phyloP scores from a whole-genome alignment of 768 basidiomycete genomes.

The Albatrellus ellisii region DNA sequence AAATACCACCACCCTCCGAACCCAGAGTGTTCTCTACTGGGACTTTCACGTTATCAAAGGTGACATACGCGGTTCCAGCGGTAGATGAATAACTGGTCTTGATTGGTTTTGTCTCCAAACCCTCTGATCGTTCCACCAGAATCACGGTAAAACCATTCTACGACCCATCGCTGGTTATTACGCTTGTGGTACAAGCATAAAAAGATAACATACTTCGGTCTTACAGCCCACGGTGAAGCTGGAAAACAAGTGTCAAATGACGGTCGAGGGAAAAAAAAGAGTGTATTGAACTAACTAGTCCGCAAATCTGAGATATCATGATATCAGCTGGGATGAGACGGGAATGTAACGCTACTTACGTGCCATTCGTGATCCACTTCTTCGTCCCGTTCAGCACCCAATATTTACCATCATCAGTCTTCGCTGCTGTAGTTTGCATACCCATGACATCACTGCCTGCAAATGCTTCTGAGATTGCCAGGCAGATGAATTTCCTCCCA shows the following conservation, averaged over 20 bases:
- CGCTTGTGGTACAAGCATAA: neutral
- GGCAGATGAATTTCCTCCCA: conserved; percentile 73
- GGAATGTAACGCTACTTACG: conserved; percentile 20
- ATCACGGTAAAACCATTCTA: conserved; percentile 69
- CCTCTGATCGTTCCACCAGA: conserved; percentile 69
- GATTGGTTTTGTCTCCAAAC: conserved; percentile 75
- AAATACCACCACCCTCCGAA: conserved; percentile 59
- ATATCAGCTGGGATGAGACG: neutral
- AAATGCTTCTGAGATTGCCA: conserved; percentile 84
- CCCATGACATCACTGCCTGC: conserved; percentile 81
- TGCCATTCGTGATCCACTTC: conserved; percentile 82
- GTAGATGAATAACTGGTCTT: conserved; percentile 83
- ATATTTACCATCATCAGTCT: conserved; percentile 70
- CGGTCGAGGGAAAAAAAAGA: neutral
- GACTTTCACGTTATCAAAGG: conserved; percentile 75
- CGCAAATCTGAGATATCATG: conserved; percentile 23
- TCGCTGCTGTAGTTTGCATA: conserved; percentile 62
- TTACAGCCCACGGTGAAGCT: conserved; percentile 66
- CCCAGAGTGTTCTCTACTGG: conserved; percentile 84
- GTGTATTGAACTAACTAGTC: conserved; percentile 17
- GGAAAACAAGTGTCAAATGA: conserved; percentile 14
- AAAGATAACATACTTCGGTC: conserved; percentile 26
- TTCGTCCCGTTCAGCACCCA: conserved; percentile 83
- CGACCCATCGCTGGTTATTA: neutral
- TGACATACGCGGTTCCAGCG: conserved; percentile 79